A percentile compares a stretch with the other conserved stretches of the same genome.
phyloP scores from a whole-genome alignment of 805 yeast species.

The Ogataea degrootiae region DNA sequence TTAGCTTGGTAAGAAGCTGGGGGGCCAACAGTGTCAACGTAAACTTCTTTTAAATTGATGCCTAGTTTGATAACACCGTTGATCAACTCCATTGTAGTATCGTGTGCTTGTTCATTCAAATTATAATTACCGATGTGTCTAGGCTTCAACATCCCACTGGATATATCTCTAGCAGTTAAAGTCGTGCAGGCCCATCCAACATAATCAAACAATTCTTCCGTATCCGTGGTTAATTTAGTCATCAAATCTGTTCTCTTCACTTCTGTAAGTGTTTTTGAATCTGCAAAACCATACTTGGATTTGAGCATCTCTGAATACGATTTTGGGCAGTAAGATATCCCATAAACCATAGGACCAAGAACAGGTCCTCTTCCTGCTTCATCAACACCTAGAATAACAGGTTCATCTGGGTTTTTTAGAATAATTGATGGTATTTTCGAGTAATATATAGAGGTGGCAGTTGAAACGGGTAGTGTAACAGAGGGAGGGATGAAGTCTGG shows the following conservation, averaged over 20 bases:
- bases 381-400: conserved; percentile 80
- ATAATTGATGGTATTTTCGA: neutral
- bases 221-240: conserved; percentile 39
- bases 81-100: conserved; percentile 80
- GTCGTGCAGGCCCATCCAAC: conserved; percentile 88
- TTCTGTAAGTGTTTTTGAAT: conserved; percentile 83
- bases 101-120: conserved; percentile 94
- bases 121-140: conserved; percentile 58
- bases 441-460: neutral
- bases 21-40: conserved; percentile 96
- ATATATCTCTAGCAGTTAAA: conserved; percentile 82
- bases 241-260: conserved; percentile 60
- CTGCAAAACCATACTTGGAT: conserved; percentile 74
- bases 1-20: conserved; percentile 80
- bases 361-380: conserved; percentile 99
- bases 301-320: conserved; percentile 46
- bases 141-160: conserved; percentile 80
- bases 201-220: conserved; percentile 46
- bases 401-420: conserved; percentile 23
- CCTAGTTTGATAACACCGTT: conserved; percentile 57
- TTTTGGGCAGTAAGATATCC: conserved; percentile 70
- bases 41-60: conserved; percentile 64
- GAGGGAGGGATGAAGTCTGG: conserved; percentile 4
- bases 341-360: conserved; percentile 96
- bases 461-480: neutral